Evolutionary conservation across 345 rosid genomes (phyloP), one percentile per base, ranked within the genome.

Genomic region (Murraya koenigii): DNA sequence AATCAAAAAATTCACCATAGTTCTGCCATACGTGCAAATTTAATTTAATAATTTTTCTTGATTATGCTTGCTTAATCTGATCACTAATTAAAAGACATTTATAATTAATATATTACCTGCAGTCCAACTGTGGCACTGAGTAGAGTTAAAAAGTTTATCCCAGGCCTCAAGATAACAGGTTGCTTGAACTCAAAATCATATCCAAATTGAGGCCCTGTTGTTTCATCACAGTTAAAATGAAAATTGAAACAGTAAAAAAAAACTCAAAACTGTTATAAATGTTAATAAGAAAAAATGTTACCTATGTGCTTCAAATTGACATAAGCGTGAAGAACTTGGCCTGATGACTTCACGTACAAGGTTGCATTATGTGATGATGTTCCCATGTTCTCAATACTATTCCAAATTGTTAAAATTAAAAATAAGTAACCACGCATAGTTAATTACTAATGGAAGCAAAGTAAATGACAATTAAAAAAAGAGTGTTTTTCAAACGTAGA

Each of bases 41-140:
- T 44, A 13, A 17, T 52, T 52, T 17, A 52, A 52, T 19, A 52
- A 52, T 0, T 5, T 3, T 1, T 52, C 39, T 17, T 17, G 0
- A 20, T 32, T 5, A 33, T n/a, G 32, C 6, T 49, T 15, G 32
- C 6, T 49, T 52, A 15, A 17, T 17, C 22, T 52, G 56, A 52
- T 5, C 2, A 17, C n/a, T n/a, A 33, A 11, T 10, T 47, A 32
- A 15, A 22, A 28, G 25, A 36, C 60, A 3, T 0, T 52, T 52
- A 19, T 15, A 52, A 15, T 52, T 52, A 52, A 44, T 44, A 44
- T 44, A 44, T 44, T 83, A 85, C 90, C 9, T 69, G 49, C 1
- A 85, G 47, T 68, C 90, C 88, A 38, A 87, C 80, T 0, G 84
- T 83, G n/a, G 38, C 79, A 59, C 88, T 81, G 28, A 83, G 78